A percentile compares a stretch with the other conserved stretches of the same genome.
Conservation (phyloP, 257 asterid genomes). For the Solanum ossicruentum region DNA sequence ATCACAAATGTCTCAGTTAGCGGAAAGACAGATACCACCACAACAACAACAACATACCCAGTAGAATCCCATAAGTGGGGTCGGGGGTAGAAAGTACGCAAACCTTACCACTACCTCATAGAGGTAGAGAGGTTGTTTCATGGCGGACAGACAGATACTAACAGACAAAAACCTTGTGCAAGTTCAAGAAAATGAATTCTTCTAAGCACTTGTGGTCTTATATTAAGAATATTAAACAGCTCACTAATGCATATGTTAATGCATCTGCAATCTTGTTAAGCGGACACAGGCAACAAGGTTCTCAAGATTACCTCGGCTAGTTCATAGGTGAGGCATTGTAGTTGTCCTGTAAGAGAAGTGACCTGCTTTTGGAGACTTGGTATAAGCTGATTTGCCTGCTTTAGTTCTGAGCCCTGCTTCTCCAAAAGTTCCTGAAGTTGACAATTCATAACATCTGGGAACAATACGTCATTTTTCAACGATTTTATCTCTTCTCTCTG, state of each 20-base stretch:
- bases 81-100: no score
- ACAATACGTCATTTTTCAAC: slow-evolving; percentile 54
- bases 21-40: background rate
- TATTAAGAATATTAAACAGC: background rate
- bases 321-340: slow-evolving; percentile 75
- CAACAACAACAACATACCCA: no score
- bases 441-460: slow-evolving; percentile 69
- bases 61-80: no score
- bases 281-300: background rate
- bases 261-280: background rate
- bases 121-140: no score
- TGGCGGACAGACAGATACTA: background rate
- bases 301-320: slow-evolving; percentile 65
- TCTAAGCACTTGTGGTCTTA: background rate
- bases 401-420: slow-evolving; percentile 66
- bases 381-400: slow-evolving; percentile 78
- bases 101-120: no score
- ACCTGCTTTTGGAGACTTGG: slow-evolving; percentile 90
- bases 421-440: slow-evolving; percentile 52
- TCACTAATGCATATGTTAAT: background rate
- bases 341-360: slow-evolving; percentile 80
- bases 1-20: background rate
- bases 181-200: background rate
- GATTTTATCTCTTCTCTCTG: slow-evolving; percentile 95
- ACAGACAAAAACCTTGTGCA: background rate